phyloP scores from a whole-genome alignment of 1,284 basidiomycete genomes.

The Trichosporon sp. region DNA sequence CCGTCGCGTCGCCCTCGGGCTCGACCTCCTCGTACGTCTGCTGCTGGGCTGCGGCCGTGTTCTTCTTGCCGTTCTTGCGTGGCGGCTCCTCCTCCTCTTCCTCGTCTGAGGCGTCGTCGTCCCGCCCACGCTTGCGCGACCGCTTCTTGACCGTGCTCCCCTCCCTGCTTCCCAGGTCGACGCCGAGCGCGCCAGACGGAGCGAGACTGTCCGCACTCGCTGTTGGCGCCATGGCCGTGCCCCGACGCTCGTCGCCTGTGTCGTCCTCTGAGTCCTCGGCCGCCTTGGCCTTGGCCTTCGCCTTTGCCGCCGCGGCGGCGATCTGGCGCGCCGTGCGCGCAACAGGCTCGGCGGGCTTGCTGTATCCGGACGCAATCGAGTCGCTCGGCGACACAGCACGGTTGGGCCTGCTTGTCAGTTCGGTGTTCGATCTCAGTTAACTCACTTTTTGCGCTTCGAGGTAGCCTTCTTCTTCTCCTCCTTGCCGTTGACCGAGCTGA shows the following conservation, averaged over 20 bases:
- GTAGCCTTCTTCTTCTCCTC: constrained; percentile 34
- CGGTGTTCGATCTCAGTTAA: background rate
- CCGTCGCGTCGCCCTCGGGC: constrained; percentile 41
- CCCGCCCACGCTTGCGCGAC: constrained; percentile 30
- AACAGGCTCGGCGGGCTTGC: constrained; percentile 26
- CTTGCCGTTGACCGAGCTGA: constrained; percentile 27
- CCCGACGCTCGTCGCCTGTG: constrained; percentile 24
- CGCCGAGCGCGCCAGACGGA: constrained; percentile 15
- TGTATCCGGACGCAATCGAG: constrained; percentile 38
- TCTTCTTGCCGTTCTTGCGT: constrained; percentile 13
- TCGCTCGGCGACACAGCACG: constrained; percentile 41
- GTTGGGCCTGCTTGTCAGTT: constrained; percentile 22
- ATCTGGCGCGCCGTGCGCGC: constrained; percentile 44
- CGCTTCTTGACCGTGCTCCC: constrained; percentile 15
- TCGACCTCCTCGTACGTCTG: constrained; percentile 39
- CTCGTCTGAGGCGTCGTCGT: constrained; percentile 34
- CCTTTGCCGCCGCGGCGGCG: constrained; percentile 40
- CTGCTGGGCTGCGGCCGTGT: constrained; percentile 11
- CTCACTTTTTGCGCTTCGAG: constrained; percentile 41
- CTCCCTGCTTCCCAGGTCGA: constrained; percentile 19
- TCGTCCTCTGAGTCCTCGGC: constrained; percentile 38
- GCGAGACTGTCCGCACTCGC: constrained; percentile 28
- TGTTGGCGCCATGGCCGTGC: constrained; percentile 21
- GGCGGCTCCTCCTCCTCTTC: constrained; percentile 28
- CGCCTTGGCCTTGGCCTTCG: constrained; percentile 24